Evolutionary conservation across 768 basidiomycete genomes (phyloP).

Genomic region (Hericium erinaceus): DNA sequence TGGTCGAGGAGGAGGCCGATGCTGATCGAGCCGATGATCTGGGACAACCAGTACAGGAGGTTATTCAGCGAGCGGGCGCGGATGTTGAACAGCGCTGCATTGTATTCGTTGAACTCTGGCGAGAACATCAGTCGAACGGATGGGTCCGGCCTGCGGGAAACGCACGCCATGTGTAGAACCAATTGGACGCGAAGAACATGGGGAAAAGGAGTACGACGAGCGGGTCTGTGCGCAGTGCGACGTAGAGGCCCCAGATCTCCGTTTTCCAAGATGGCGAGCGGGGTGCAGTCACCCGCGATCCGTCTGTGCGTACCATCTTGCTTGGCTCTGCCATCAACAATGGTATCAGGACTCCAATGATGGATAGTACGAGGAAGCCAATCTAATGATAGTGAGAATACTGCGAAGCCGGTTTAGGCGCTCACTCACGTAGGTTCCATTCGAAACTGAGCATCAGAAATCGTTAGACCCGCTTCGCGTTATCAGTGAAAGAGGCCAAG

Average conservation of each 20-base stretch:
- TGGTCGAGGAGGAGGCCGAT: slow-evolving; percentile 67
- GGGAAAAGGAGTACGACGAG: slow-evolving; percentile 70
- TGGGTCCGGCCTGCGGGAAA: not conserved
- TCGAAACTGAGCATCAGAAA: slow-evolving; percentile 36
- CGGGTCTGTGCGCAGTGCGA: slow-evolving; percentile 62
- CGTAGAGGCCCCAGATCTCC: slow-evolving; percentile 64
- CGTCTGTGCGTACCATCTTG: slow-evolving; percentile 68
- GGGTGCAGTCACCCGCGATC: slow-evolving; percentile 51
- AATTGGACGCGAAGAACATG: slow-evolving; percentile 79
- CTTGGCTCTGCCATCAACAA: slow-evolving; percentile 62
- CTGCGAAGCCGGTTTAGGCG: not conserved
- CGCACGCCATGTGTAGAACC: slow-evolving; percentile 83
- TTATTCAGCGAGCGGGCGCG: slow-evolving; percentile 70
- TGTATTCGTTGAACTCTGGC: slow-evolving; percentile 71
- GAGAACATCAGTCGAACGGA: not conserved
- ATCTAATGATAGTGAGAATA: slow-evolving; percentile 38
- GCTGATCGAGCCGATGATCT: slow-evolving; percentile 64
- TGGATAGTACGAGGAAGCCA: slow-evolving; percentile 63
- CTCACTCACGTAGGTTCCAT: slow-evolving; percentile 64
- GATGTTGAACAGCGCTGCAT: slow-evolving; percentile 70
- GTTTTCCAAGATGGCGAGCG: slow-evolving; percentile 72
- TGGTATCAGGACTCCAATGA: slow-evolving; percentile 59
- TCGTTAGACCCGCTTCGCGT: not conserved
- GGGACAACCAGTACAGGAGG: slow-evolving; percentile 71
- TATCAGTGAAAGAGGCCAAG: not conserved